Percentiles rank a stretch among this genome's conserved stretches.
Evolutionary conservation across 495 filamentous ascomycete species (phyloP).

Genomic region (Polyplosphaeria fusca): DNA sequence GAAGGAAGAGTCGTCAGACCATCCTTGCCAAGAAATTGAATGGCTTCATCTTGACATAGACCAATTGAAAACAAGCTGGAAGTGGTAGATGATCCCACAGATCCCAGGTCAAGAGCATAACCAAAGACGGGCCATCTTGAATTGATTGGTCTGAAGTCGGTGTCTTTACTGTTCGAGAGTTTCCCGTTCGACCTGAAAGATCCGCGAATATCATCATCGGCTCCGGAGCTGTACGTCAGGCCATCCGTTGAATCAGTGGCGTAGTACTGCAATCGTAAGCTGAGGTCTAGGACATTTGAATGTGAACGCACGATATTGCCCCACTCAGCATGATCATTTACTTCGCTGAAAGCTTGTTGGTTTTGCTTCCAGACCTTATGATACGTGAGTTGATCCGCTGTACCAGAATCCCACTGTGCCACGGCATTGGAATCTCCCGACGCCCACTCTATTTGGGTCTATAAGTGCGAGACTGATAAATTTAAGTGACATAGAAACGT

Average conservation of each 20-base stretch:
- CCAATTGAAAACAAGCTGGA: conserved; percentile 53
- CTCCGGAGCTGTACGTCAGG: conserved; percentile 49
- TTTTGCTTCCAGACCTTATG: conserved; percentile 60
- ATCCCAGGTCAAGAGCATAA: conserved; percentile 53
- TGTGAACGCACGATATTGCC: conserved; percentile 63
- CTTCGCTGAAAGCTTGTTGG: conserved; percentile 68
- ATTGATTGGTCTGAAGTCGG: conserved; percentile 53
- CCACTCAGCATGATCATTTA: conserved; percentile 77
- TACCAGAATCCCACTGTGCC: conserved; percentile 56
- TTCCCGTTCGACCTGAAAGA: conserved; percentile 47
- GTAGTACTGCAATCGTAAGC: conserved; percentile 48
- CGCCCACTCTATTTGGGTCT: conserved; percentile 51
- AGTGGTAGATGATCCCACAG: conserved; percentile 40
- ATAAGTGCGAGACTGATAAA: conserved; percentile 23
- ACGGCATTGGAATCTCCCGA: conserved; percentile 51
- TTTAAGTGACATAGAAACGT: conserved; percentile 25
- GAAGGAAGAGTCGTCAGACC: conserved; percentile 44
- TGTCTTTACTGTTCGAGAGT: conserved; percentile 49
- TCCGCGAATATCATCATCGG: conserved; percentile 49
- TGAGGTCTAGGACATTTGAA: background rate
- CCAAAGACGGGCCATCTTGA: conserved; percentile 55
- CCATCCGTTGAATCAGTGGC: conserved; percentile 49
- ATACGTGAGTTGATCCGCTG: conserved; percentile 47
- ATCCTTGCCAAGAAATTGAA: conserved; percentile 51
- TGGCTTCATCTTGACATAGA: conserved; percentile 51